Percentiles rank a stretch among this genome's conserved stretches.
phyloP scores from a whole-genome alignment of 768 basidiomycete genomes.

The Trametes punicea region DNA sequence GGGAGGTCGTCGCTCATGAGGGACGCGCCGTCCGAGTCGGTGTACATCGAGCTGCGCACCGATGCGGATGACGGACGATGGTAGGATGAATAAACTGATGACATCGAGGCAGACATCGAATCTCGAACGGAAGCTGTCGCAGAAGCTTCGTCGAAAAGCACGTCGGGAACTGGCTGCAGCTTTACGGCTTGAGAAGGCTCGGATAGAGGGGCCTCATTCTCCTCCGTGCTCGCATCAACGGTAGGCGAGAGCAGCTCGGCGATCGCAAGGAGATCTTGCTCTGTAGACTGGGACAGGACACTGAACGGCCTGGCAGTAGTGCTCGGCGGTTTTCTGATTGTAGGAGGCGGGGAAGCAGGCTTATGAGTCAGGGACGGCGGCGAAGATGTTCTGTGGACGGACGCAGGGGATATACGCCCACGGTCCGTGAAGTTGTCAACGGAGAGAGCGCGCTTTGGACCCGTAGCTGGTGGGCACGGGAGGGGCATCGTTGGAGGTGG shows the following conservation, averaged over 20 bases:
- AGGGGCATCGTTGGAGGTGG: constrained; percentile 8
- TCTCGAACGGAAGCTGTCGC: constrained; percentile 1
- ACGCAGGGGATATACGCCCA: background rate
- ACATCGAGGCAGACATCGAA: constrained; percentile 7
- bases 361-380: constrained; percentile 8
- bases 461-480: background rate
- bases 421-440: constrained; percentile 2
- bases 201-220: constrained; percentile 26
- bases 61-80: constrained; percentile 7
- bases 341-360: constrained; percentile 29
- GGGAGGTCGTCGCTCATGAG: constrained; percentile 28
- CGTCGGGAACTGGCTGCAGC: constrained; percentile 5
- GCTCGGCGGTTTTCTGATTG: constrained; percentile 18
- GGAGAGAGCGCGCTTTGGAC: background rate
- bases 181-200: constrained; percentile 14
- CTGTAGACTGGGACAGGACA: constrained; percentile 45
- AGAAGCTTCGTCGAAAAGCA: constrained; percentile 6
- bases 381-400: background rate
- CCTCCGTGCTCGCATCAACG: constrained; percentile 24
- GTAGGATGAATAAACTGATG: constrained; percentile 12
- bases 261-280: constrained; percentile 49
- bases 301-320: constrained; percentile 38
- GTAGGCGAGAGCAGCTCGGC: constrained; percentile 44
- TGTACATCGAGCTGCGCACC: constrained; percentile 13
- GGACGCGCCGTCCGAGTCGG: constrained; percentile 38